Conservation (phyloP, 176 grass and related monocot species). For the Aegilops longissima region DNA sequence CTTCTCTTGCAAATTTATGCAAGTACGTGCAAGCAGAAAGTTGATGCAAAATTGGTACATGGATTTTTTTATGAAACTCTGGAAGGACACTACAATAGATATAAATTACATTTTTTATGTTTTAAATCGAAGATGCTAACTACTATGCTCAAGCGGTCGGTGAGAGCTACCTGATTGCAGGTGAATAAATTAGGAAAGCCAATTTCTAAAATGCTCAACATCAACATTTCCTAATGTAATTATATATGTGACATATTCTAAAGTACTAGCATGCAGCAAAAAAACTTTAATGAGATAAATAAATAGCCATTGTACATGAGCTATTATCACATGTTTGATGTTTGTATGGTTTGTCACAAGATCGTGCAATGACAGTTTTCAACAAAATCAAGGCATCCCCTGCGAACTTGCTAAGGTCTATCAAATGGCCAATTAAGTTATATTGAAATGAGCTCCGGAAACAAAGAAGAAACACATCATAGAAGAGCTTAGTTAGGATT, state of each 20-base stretch:
- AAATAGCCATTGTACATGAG: neutral
- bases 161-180: neutral
- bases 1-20: conserved; percentile 5
- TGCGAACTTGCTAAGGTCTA: neutral
- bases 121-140: conserved; percentile 1
- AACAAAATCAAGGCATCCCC: neutral
- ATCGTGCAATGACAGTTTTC: neutral
- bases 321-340: neutral
- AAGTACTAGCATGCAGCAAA: neutral
- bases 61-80: no score
- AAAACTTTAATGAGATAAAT: neutral
- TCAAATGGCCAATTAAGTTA: conserved; percentile 1
- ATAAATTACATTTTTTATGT: neutral
- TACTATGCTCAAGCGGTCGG: neutral
- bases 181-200: conserved; percentile 13
- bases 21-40: neutral
- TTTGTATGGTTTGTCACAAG: neutral
- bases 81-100: neutral
- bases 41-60: neutral
- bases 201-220: neutral
- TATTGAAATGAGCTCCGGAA: conserved; percentile 6
- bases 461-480: neutral
- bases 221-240: neutral
- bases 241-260: neutral
- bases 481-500: neutral